Conservation (phyloP, 2,329 filamentous ascomycete genomes). For the Trichoderma aggressivum region DNA sequence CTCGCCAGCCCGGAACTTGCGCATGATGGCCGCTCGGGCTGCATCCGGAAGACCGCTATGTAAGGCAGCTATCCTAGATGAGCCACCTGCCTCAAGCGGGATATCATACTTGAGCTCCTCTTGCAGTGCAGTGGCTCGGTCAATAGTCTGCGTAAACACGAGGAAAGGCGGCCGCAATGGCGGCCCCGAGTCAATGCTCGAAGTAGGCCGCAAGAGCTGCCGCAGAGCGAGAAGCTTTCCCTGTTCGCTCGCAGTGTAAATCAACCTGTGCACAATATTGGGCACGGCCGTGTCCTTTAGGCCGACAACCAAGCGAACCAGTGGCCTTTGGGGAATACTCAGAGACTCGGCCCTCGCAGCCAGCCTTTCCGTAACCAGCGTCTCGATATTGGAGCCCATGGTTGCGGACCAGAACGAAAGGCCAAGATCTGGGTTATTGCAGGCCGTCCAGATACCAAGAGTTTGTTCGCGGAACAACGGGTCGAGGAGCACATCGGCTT, state of each 20-base stretch:
- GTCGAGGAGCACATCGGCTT: constrained; percentile 92
- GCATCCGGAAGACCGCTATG: constrained; percentile 81
- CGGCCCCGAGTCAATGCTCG: constrained; percentile 52
- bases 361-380: constrained; percentile 68
- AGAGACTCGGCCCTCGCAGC: constrained; percentile 47
- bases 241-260: constrained; percentile 87
- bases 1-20: constrained; percentile 83
- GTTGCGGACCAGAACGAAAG: constrained; percentile 93
- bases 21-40: constrained; percentile 76
- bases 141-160: constrained; percentile 94
- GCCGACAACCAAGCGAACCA: constrained; percentile 88
- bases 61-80: constrained; percentile 79
- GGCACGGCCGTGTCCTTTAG: constrained; percentile 94
- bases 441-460: constrained; percentile 76
- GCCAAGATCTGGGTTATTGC: constrained; percentile 65
- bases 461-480: constrained; percentile 88
- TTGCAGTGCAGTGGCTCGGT: constrained; percentile 80
- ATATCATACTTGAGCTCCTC: constrained; percentile 94
- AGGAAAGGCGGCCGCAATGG: constrained; percentile 81
- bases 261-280: constrained; percentile 83
- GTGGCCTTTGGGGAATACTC: constrained; percentile 41
- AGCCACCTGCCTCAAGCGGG: constrained; percentile 79
- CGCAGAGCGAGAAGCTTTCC: constrained; percentile 90
- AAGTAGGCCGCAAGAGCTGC: constrained; percentile 77
- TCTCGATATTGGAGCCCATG: constrained; percentile 90